Base-by-base conservation (phyloP, 768 basidiomycete genomes). In the Trametes elegans region DNA sequence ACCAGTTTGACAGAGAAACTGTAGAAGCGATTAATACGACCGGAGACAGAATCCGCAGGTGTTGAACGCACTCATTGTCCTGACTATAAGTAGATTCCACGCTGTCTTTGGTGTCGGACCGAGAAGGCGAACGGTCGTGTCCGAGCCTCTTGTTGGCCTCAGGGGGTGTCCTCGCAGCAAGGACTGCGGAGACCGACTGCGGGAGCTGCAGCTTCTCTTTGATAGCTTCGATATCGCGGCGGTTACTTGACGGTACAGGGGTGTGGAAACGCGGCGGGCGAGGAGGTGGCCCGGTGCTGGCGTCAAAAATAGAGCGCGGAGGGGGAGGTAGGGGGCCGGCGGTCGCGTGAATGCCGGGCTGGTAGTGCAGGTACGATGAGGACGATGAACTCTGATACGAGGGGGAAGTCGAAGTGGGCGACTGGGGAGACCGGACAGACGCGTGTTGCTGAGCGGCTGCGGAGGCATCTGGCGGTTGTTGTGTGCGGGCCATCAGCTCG, bases 271-370 rank as follows among this genome's bases (percentile, higher is more conserved):
- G 69, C 21, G 85, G 84, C 11, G 84, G 83, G 60, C 81, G 76
- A 5, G 84, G 73, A 36, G 86, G 82, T 5, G 83, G 81, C 29
- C 84, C 84, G 34, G 82, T 80, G 8, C 78, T 71, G 11, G 73
- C 72, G 6, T 72, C 74, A 53, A 83, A 77, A 52, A 75, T 68
- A 18, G 83, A 77, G 54, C 83, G 75, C 2, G 88, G 86, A 8
- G 87, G 87, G 28, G 82, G 80, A 26, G 88, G 87, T 55, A 87
- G 75, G 42, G 88, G 88, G 4, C 87, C 85, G 36, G 87, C 88
- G 21, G 79, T 88, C 7, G 86, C 76, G 69, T 90, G 85, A 2
- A 85, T 62, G 44, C 81, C 86, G 43, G 85, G 84, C 55, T 86
- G 79, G 63, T 88, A 87, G 62, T 76, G 70, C 49, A 84, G 69